A percentile compares a stretch with the other conserved stretches of the same genome.
These are phyloP conservation scores for Fusarium graminum DNA, from an alignment of 2,329 filamentous ascomycete species.

Conservation along the genomic window DNA sequence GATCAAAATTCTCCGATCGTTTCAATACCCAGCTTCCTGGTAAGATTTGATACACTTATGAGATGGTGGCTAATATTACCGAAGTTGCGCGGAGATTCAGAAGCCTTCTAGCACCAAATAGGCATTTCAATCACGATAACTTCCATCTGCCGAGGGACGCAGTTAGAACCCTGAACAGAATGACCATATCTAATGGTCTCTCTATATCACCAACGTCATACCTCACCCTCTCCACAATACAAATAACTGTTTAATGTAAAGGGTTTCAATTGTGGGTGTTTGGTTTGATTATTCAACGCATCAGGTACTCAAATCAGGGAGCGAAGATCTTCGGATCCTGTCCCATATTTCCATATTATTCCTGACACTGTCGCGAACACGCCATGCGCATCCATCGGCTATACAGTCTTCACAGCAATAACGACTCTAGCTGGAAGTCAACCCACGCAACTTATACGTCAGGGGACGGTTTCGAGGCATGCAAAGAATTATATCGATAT, in stretches of 20 bases:
- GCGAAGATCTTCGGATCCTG: neutral
- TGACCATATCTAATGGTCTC: neutral
- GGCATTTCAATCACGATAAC: slow-evolving; percentile 9
- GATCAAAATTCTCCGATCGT: neutral
- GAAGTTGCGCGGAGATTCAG: slow-evolving; percentile 6
- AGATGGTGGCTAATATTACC: neutral
- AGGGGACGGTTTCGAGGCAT: neutral
- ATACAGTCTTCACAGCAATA: neutral
- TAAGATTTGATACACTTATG: neutral
- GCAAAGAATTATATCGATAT: neutral
- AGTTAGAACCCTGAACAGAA: neutral
- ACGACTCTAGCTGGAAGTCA: neutral
- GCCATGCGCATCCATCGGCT: neutral
- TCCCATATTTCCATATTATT: neutral
- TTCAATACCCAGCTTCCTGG: neutral
- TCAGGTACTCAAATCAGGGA: neutral
- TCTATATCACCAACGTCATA: neutral
- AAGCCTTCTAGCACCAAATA: neutral
- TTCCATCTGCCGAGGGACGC: neutral
- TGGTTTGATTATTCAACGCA: neutral
- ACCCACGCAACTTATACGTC: neutral
- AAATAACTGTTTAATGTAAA: neutral
- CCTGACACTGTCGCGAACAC: neutral
- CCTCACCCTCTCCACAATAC: neutral
- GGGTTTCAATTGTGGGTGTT: neutral